phyloP scores from a whole-genome alignment of 805 yeast genomes.

The Metschnikowia koreensis region DNA sequence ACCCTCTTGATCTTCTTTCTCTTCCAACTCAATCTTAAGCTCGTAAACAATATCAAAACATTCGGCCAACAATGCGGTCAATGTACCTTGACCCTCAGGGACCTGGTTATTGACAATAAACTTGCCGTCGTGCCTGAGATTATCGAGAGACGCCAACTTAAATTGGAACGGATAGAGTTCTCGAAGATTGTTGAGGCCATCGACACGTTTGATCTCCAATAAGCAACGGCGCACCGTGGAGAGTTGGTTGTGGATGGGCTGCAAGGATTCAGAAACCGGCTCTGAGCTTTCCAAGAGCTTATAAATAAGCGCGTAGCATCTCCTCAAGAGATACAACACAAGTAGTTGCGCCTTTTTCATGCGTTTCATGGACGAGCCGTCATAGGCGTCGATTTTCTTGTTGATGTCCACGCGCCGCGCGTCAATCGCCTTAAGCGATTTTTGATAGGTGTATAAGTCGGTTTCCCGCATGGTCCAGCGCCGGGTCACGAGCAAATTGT shows the following conservation, averaged over 20 bases:
- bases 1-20: conserved; percentile 40
- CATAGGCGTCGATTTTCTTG: conserved; percentile 21
- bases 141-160: conserved; percentile 88
- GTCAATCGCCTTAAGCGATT: conserved; percentile 70
- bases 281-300: conserved; percentile 87
- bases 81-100: conserved; percentile 98
- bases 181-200: conserved; percentile 82
- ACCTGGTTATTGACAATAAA: conserved; percentile 83
- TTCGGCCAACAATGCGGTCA: conserved; percentile 85
- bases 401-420: conserved; percentile 53
- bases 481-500: conserved; percentile 82
- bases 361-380: conserved; percentile 11
- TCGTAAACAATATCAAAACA: conserved; percentile 94
- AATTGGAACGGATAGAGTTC: conserved; percentile 95
- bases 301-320: conserved; percentile 89
- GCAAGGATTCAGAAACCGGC: conserved; percentile 92
- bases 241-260: conserved; percentile 90
- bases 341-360: conserved; percentile 43
- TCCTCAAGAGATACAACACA: conserved; percentile 73
- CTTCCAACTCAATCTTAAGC: conserved; percentile 80
- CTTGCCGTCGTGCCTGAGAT: conserved; percentile 85
- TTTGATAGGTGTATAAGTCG: conserved; percentile 82
- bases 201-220: conserved; percentile 86
- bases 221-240: conserved; percentile 89
- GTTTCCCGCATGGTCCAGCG: conserved; percentile 98